Percentiles rank a stretch among this genome's conserved stretches.
Evolutionary conservation across 495 filamentous ascomycete genomes (phyloP).

Genomic region (Aspergillus biplanus): DNA sequence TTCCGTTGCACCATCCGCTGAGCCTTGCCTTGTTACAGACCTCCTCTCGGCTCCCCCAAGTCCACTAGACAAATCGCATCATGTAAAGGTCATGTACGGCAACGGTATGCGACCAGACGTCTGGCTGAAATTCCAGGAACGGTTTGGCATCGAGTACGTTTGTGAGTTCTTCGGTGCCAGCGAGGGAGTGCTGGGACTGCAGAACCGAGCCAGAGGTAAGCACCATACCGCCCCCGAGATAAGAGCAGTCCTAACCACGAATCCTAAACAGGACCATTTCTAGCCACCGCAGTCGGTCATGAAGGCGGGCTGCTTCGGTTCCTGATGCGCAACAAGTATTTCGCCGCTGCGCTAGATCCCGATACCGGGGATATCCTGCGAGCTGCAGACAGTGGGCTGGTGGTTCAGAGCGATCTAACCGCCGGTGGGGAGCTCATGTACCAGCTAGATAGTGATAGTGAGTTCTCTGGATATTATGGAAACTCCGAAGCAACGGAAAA

Average conservation of each 20-base stretch:
- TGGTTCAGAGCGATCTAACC: background rate
- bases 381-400: background rate
- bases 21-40: background rate
- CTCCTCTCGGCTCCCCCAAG: background rate
- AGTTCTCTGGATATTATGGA: background rate
- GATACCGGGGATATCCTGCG: background rate
- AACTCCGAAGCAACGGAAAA: background rate
- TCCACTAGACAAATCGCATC: background rate
- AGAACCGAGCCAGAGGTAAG: background rate
- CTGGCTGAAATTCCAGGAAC: background rate
- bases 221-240: background rate
- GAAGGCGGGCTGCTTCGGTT: background rate
- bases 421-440: background rate
- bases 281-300: background rate
- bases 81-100: background rate
- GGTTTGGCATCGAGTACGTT: background rate
- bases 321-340: background rate
- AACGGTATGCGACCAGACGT: background rate
- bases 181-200: background rate
- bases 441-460: background rate
- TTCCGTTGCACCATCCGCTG: too few relatives aligned
- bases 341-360: background rate
- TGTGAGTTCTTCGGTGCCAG: background rate
- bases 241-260: background rate
- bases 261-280: background rate